Base-by-base conservation (phyloP, 768 basidiomycete genomes). In the Amanita thiersii region DNA sequence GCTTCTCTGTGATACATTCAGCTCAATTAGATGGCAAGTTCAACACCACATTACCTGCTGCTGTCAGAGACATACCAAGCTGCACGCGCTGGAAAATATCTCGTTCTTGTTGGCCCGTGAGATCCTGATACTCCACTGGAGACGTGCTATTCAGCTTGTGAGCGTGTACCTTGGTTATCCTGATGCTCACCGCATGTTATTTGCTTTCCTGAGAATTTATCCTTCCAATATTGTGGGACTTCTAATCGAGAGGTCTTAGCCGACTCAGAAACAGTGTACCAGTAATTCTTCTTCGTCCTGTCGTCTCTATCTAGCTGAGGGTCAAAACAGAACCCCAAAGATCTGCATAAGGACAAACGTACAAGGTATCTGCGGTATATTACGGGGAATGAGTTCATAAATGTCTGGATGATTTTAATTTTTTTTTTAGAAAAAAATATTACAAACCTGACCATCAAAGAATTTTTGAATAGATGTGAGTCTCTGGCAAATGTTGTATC, bases 51-150 rank as follows among this genome's bases (percentile, higher is more conserved):
- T 33, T 51, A 81, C 86, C 84, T 55, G 86, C 81, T 15, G 79
- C 72, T 5, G 81, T 81, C 35, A 91, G 65, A 11, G 75, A 65
- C 63, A 86, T 77, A 40, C 87, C 87, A 29, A 90, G 58, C 50
- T 91, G 88, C 11, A 91, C 87, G 19, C 88, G 69, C 50, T 86
- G 81, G 52, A 86, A 87, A 15, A 89, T 79, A 40, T 90, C 87
- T 37, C 86, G 75, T 56, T 90, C 86, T 3, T 68, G 62, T 4
- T 66, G 64, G 9, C 73, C 65, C 2, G 68, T 56, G 1, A 90
- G 61, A 20, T 64, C 56, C 25, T 64, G 57, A 50, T 89, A 90
- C 58, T 87, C 83, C 36, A 86, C 86, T 88, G 15, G 8, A 17
- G 30, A 6, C 37, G 19, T n/a, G 8, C 32, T 24, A 30, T 39